A percentile compares a stretch with the other conserved stretches of the same genome.
Conservation (phyloP, 805 yeast species). For the Cyberlindnera xylosilytica region DNA sequence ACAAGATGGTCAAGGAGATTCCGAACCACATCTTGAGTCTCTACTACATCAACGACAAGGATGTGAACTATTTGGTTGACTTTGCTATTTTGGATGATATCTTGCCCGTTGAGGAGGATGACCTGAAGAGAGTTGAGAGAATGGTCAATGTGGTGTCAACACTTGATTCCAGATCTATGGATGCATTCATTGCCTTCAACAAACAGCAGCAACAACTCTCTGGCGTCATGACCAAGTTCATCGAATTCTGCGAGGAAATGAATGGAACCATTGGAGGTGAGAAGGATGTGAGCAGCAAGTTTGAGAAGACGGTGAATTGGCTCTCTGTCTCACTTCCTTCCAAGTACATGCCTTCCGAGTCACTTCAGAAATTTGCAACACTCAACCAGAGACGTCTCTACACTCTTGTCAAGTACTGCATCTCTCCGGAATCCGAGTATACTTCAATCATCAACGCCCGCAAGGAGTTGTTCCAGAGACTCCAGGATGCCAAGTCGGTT, state of each 20-base stretch:
- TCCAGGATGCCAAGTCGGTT: slow-evolving; percentile 47
- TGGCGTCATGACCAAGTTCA: slow-evolving; percentile 44
- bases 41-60: slow-evolving; percentile 68
- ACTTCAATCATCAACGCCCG: slow-evolving; percentile 57
- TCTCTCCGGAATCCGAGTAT: slow-evolving; percentile 57
- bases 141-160: slow-evolving; percentile 44
- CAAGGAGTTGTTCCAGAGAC: slow-evolving; percentile 56
- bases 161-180: slow-evolving; percentile 55
- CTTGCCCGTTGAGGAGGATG: slow-evolving; percentile 50
- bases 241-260: slow-evolving; percentile 47
- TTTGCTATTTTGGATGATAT: slow-evolving; percentile 53
- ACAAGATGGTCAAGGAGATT: slow-evolving; percentile 37
- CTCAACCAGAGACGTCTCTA: slow-evolving; percentile 58
- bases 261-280: slow-evolving; percentile 31
- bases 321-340: slow-evolving; percentile 55
- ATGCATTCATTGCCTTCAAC: slow-evolving; percentile 66
- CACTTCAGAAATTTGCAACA: slow-evolving; percentile 49
- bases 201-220: slow-evolving; percentile 65
- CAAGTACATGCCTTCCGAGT: slow-evolving; percentile 42
- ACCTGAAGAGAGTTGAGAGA: slow-evolving; percentile 48
- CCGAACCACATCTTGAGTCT: slow-evolving; percentile 66
- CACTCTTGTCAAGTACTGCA: slow-evolving; percentile 52
- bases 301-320: slow-evolving; percentile 61
- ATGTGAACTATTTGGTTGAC: slow-evolving; percentile 67
- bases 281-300: slow-evolving; percentile 31